Evolutionary conservation across 371 early-diverging fungal genomes (phyloP).

Genomic region (Rhizomucor pusillus): DNA sequence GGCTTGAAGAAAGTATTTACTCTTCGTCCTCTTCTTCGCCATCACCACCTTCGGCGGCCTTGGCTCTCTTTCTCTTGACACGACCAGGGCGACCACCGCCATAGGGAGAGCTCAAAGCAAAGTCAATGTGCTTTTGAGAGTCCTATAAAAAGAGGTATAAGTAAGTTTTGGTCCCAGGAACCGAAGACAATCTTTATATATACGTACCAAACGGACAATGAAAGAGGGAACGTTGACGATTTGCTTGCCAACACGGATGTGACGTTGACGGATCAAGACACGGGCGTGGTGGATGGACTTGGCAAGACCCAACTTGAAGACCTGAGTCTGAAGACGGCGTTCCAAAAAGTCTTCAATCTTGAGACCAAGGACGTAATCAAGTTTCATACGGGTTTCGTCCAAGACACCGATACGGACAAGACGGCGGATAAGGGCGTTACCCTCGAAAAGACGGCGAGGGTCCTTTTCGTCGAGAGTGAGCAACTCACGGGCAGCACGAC

Average conservation of each 20-base stretch:
- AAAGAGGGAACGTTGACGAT: constrained; percentile 96
- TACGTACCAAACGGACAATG: constrained; percentile 81
- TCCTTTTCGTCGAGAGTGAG: constrained; percentile 98
- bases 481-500: constrained; percentile 99
- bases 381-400: constrained; percentile 95
- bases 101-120: constrained; percentile 96
- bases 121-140: constrained; percentile 99
- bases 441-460: constrained; percentile 98
- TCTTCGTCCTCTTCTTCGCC: constrained; percentile 74
- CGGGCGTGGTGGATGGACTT: constrained; percentile 99
- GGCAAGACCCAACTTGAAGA: constrained; percentile 98
- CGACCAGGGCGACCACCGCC: constrained; percentile 99
- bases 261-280: constrained; percentile 97
- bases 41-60: constrained; percentile 61
- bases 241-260: constrained; percentile 99
- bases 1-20: constrained; percentile 34
- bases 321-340: constrained; percentile 99
- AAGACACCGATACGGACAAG: constrained; percentile 98
- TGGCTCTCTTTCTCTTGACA: constrained; percentile 91
- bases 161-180: constrained; percentile 5
- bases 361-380: constrained; percentile 99
- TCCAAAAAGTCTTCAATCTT: constrained; percentile 99
- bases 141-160: constrained; percentile 32
- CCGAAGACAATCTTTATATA: neutral
- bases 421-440: constrained; percentile 98